Evolutionary conservation across 768 basidiomycete genomes (phyloP), one percentile per base, ranked within the genome.

Genomic region (Calocybe indica): DNA sequence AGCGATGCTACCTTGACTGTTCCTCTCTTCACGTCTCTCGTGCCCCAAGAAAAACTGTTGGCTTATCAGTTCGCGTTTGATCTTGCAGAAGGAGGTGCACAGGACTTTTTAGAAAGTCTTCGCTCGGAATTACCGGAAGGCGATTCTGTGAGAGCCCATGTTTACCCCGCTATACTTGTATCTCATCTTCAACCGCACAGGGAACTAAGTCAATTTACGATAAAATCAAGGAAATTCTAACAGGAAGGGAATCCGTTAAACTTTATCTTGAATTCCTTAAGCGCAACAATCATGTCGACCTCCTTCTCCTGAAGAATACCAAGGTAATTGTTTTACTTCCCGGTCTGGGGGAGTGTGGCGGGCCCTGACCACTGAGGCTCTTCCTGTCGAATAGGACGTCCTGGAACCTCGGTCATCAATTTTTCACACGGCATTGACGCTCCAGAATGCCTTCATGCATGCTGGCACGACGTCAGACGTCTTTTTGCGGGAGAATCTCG

Each of bases 51-150:
- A 55, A 78, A 78, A 36, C 70, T 92, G 8, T 70, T 95, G 22
- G 93, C 92, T 1, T 95, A 93, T 64, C 96, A 99, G 63, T 82
- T 97, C 61, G 92, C 89, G 0, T 98, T 98, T 61, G 96, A 98
- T 66, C 70, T 98, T 41, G 88, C 87, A 10, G 95, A 97, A 67
- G 91, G 93, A 33, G 95, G 92, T 0, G 81, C 88, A 3, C 92
- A 95, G 62, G 92, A 94, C 58, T 98, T 92, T 68, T 71, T 97
- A 39, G 86, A 92, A 58, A 80, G 73, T 39, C 74, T 96, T 22
- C 76, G 83, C 47, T 78, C 66, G 41, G 77, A 79, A 28, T 68
- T 92, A 8, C 90, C 87, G 15, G 76, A 80, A 53, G 86, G 81
- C 33, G 74, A 80, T 49, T 72, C 75, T 61, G 87, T 86, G 61